Evolutionary conservation across 2,329 filamentous ascomycete species (phyloP), one percentile per base, ranked within the genome.

Genomic region (Capronia coronata): DNA sequence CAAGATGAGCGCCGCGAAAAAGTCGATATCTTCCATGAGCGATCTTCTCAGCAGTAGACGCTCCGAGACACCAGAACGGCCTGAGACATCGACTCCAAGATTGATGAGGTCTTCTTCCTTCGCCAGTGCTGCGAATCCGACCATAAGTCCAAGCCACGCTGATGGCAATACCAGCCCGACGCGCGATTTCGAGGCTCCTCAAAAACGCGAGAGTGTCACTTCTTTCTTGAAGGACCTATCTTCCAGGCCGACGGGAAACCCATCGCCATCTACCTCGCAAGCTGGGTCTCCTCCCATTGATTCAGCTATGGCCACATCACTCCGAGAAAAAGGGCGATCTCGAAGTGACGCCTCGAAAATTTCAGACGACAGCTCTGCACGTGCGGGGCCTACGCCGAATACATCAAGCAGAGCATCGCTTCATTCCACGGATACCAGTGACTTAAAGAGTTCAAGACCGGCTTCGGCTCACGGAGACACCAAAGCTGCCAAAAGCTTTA

Each of bases 171-270:
- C 81, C 8, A 27, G 38, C 10, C 77, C 78, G 57, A 78, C 77
- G 52, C 73, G 76, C 11, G 77, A 70, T 11, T 61, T 72, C 1
- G 77, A 76, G 25, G 74, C 75, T 3, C 75, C 77, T 1, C 77
- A 81, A 30, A 74, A 80, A 43, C 73, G 73, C 51, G 71, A 79
- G 62, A 84, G 84, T 19, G 74, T 76, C 18, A 78, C 73, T 56
- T 74, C 77, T 21, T 87, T 89, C 22, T 34, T 61, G 74, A 82
- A 83, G 47, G 81, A 80, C 32, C 71, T 87, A 32, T 80, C 84
- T 77, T 73, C 14, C 74, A 78, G 14, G 35, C 43, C 47, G n/a
- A 35, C 83, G 1, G 74, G 78, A 29, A 72, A 77, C n/a, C 65
- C 68, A 18, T 78, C 79, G 1, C 76, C 79, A 1, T 62, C 67